Conservation (phyloP, 768 basidiomycete genomes). For the Serendipita vermifera region DNA sequence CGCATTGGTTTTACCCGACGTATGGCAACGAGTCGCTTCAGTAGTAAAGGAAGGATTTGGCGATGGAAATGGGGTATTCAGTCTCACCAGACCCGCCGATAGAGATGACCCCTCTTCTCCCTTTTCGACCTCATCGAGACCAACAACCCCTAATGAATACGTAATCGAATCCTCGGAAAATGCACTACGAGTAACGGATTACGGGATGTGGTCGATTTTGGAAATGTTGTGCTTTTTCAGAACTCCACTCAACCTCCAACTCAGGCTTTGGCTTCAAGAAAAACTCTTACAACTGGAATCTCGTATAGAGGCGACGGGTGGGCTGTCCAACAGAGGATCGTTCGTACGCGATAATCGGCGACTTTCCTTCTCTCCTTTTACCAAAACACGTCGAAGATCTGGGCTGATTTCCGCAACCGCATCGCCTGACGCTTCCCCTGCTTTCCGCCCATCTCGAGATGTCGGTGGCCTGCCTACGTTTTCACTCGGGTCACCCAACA, state of each 20-base stretch:
- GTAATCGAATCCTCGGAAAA: slow-evolving; percentile 14
- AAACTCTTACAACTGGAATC: slow-evolving; percentile 42
- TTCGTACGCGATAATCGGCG: slow-evolving; percentile 25
- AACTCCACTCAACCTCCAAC: slow-evolving; percentile 48
- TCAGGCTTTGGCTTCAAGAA: slow-evolving; percentile 53
- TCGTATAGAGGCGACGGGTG: slow-evolving; percentile 17
- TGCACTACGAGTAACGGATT: slow-evolving; percentile 51
- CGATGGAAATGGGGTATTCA: slow-evolving; percentile 54
- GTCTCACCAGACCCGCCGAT: slow-evolving; percentile 22
- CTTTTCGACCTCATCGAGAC: slow-evolving; percentile 21
- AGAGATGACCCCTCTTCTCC: slow-evolving; percentile 34
- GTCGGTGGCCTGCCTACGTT: background rate
- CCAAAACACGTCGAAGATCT: slow-evolving; percentile 42
- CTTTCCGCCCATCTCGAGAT: slow-evolving; percentile 19
- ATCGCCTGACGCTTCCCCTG: slow-evolving; percentile 38
- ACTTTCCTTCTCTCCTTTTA: slow-evolving; percentile 41
- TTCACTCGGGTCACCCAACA: slow-evolving; percentile 8
- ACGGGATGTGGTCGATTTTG: slow-evolving; percentile 56
- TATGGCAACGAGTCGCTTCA: slow-evolving; percentile 49
- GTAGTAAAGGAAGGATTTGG: slow-evolving; percentile 39
- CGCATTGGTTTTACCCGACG: slow-evolving; percentile 37
- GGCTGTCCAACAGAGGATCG: background rate
- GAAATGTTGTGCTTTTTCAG: slow-evolving; percentile 52
- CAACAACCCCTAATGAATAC: slow-evolving; percentile 15
- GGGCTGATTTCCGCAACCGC: slow-evolving; percentile 22